These are phyloP conservation scores for Recurvomyces mirabilis DNA, from an alignment of 495 filamentous ascomycete genomes.

Conservation along the genomic window DNA sequence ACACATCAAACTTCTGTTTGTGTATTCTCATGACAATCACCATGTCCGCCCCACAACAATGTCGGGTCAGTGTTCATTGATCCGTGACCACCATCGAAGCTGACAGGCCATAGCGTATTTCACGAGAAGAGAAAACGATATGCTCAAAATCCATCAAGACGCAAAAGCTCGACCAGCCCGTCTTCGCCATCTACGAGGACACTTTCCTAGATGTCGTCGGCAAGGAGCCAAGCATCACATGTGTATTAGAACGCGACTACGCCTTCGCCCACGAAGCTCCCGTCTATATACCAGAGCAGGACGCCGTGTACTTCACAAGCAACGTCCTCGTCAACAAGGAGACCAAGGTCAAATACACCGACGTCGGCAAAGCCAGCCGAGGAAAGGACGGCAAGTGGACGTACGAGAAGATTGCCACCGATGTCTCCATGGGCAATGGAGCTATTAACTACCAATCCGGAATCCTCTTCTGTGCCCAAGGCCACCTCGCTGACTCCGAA, in stretches of 20 bases:
- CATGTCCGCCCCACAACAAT: neutral
- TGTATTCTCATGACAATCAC: neutral
- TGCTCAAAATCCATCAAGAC: neutral
- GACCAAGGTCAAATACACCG: neutral
- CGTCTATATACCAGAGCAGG: constrained; percentile 7
- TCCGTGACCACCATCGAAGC: neutral
- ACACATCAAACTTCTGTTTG: no score
- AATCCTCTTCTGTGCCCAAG: constrained; percentile 14
- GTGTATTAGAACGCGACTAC: constrained; percentile 1
- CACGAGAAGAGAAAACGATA: constrained; percentile 2
- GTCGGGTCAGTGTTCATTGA: neutral
- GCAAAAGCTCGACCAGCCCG: constrained; percentile 1
- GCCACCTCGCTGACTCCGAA: neutral
- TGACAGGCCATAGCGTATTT: constrained; percentile 2
- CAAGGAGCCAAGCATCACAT: neutral
- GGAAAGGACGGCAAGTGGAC: neutral
- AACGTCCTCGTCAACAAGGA: neutral
- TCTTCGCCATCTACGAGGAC: constrained; percentile 8
- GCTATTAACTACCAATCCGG: constrained; percentile 5
- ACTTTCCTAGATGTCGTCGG: constrained; percentile 8
- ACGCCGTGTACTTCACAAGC: constrained; percentile 12
- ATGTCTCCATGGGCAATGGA: constrained; percentile 14
- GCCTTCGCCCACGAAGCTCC: constrained; percentile 7
- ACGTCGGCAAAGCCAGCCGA: constrained; percentile 6
- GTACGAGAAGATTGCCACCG: constrained; percentile 1